These are phyloP conservation scores for Adenanthera pavonina DNA, from an alignment of 306 rosid genomes.

Conservation along the genomic window DNA sequence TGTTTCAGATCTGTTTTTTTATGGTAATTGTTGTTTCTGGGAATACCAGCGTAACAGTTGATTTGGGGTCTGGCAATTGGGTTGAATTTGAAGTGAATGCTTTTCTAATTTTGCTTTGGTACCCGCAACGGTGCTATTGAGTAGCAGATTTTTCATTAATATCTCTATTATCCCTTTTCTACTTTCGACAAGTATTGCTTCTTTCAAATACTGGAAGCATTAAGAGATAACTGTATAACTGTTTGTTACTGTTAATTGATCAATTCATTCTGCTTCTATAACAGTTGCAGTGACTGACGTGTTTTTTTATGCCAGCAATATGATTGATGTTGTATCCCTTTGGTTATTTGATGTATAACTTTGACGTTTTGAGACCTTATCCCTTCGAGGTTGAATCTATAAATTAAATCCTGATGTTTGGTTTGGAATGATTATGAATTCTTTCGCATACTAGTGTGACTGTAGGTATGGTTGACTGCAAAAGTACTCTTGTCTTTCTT, in stretches of 20 bases:
- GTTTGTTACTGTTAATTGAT: background rate
- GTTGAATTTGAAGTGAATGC: background rate
- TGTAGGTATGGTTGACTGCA: no score
- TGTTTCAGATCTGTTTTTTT: slow-evolving; percentile 13
- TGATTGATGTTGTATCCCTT: background rate
- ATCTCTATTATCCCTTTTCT: background rate
- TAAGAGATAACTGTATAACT: background rate
- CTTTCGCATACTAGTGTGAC: background rate
- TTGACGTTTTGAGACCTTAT: background rate
- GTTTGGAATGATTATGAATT: no score
- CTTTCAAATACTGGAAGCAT: no score
- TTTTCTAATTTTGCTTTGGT: background rate
- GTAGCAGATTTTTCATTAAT: background rate
- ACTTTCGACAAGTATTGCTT: background rate
- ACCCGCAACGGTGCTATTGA: background rate
- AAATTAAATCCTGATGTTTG: background rate
- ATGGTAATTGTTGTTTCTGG: background rate
- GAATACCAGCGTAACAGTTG: background rate
- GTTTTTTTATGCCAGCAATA: background rate
- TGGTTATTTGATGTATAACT: background rate
- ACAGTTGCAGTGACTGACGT: background rate
- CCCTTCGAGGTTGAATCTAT: background rate
- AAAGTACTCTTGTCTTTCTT: background rate
- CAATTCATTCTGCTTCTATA: background rate
- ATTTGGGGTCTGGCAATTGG: background rate